These are phyloP conservation scores for Trichophyton equinum DNA, from an alignment of 2,329 filamentous ascomycete species.

Conservation along the genomic window DNA sequence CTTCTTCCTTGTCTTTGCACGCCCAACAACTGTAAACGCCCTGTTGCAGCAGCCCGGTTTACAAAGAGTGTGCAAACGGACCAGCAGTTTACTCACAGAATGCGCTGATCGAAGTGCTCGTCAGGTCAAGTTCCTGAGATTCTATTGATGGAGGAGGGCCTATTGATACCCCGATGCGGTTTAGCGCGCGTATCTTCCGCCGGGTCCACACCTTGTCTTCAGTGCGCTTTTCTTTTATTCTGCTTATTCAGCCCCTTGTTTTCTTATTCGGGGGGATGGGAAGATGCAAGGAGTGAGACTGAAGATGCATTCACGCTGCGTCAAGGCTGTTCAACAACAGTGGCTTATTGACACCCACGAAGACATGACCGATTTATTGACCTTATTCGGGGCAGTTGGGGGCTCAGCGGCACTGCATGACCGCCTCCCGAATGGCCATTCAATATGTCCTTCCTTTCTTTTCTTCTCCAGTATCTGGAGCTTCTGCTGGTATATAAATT, in stretches of 20 bases:
- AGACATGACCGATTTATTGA: neutral
- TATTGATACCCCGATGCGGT: slow-evolving; percentile 14
- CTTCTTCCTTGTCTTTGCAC: neutral
- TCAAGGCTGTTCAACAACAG: slow-evolving; percentile 1
- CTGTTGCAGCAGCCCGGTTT: slow-evolving; percentile 1
- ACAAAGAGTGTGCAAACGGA: slow-evolving; percentile 1
- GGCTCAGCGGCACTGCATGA: neutral
- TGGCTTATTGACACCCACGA: neutral
- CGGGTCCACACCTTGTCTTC: neutral
- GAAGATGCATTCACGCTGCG: slow-evolving; percentile 9
- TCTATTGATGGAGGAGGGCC: slow-evolving; percentile 1
- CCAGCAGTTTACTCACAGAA: neutral
- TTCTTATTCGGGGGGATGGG: slow-evolving; percentile 8
- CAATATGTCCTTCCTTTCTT: neutral
- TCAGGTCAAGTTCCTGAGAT: neutral
- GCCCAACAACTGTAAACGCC: neutral
- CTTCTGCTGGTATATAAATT: neutral
- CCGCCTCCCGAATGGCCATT: neutral
- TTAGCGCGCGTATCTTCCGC: slow-evolving; percentile 4
- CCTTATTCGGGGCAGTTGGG: neutral
- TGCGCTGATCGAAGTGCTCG: neutral
- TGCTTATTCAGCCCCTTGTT: slow-evolving; percentile 3
- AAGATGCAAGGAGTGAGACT: slow-evolving; percentile 3
- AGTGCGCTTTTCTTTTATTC: neutral
- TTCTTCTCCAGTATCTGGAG: slow-evolving; percentile 1